Base-by-base conservation (phyloP, 179 eudicot genomes). In the Monotropa hypopitys region DNA sequence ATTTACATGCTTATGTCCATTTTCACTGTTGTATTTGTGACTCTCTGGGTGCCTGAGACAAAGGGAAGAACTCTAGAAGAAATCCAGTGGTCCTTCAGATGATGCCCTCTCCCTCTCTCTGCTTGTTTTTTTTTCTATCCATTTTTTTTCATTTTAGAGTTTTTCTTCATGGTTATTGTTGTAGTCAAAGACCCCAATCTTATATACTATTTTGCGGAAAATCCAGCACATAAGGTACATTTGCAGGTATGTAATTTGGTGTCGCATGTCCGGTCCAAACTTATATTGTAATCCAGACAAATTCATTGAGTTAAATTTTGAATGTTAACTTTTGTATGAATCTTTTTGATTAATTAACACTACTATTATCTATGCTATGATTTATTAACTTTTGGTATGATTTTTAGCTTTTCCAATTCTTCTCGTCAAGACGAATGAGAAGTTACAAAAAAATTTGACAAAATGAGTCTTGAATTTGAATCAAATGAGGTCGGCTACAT, bases 31-130 rank as follows among this genome's bases (percentile, higher is more conserved):
- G 91, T 76, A 26, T 93, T 93, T 77, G 86, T 80, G 75, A 16
- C 78, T 18, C 78, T 85, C 63, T 91, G 85, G 90, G 98, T 94
- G 12, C 98, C 98, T 0, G 98, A 94, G 84, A 94, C 98, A 4
- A 94, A 94, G 82, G 97, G 97, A 35, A 88, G 89, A 77, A 87
- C 97, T 20, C 79, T 94, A 73, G 98, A 94, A 88, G 98, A 94
- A 82, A 94, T 94, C 46, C 98, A 94, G 78, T 49, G 76, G 77
- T 94, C 96, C 8, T 76, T 76, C 30, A 76, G 78, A 63, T 76
- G 59, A 76, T 46, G 3, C 4, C 56, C 63, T 33, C 12, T 6
- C 21, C 61, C n/a, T 26, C 23, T 57, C n/a, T 2, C 28, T 40
- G 6, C 23, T 21, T 11, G 11, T 38, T 0, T 54, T 16, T 74